Percentiles rank a stretch among this genome's conserved stretches.
phyloP scores from a whole-genome alignment of 805 yeast genomes.

The Kuraishia floccosa region DNA sequence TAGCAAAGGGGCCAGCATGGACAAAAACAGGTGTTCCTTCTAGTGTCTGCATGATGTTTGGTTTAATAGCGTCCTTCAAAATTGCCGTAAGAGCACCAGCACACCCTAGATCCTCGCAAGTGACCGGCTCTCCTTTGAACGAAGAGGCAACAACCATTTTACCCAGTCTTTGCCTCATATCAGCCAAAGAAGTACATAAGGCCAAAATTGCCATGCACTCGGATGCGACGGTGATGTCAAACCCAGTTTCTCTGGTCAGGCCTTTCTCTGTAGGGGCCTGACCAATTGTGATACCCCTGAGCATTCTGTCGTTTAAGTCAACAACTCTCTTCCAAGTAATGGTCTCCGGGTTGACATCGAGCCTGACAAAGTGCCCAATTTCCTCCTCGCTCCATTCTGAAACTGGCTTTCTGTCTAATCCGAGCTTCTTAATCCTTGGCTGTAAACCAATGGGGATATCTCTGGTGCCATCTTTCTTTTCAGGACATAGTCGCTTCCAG shows the following conservation, averaged over 20 bases:
- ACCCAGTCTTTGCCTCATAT: conserved; percentile 67
- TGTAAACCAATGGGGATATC: conserved; percentile 58
- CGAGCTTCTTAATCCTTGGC: conserved; percentile 54
- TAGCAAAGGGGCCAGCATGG: conserved; percentile 86
- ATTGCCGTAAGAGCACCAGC: conserved; percentile 82
- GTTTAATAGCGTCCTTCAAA: conserved; percentile 73
- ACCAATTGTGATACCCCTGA: conserved; percentile 71
- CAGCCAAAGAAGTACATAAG: conserved; percentile 55
- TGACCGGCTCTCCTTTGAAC: conserved; percentile 58
- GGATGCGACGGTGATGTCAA: conserved; percentile 77
- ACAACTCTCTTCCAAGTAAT: conserved; percentile 80
- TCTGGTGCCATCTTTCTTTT: conserved; percentile 53
- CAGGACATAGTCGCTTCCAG: conserved; percentile 66
- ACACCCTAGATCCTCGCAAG: conserved; percentile 77
- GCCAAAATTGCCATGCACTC: conserved; percentile 85
- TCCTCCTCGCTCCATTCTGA: conserved; percentile 65
- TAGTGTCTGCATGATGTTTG: conserved; percentile 78
- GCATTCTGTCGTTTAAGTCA: conserved; percentile 73
- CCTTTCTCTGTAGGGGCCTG: conserved; percentile 78
- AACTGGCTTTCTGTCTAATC: conserved; percentile 61
- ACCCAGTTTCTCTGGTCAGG: conserved; percentile 60
- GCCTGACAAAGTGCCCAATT: conserved; percentile 48
- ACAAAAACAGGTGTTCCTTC: conserved; percentile 85
- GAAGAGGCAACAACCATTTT: conserved; percentile 66
- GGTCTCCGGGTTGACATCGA: conserved; percentile 69